Evolutionary conservation across 192 early-diverging fungal genomes (phyloP).

Genomic region (Powellomyces hirtus): DNA sequence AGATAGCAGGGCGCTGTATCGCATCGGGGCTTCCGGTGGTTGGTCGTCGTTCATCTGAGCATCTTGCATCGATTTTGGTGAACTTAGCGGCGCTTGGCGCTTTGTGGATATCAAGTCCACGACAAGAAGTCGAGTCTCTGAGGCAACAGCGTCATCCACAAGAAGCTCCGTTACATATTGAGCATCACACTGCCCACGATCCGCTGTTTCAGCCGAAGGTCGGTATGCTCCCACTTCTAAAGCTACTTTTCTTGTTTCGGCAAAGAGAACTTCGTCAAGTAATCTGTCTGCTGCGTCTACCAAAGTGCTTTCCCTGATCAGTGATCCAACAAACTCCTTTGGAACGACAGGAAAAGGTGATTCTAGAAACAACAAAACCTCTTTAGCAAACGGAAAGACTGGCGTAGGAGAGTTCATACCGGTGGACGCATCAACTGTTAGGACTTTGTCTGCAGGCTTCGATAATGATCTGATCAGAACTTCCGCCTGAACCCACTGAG

Average conservation of each 20-base stretch:
- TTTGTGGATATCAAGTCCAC: too few relatives aligned
- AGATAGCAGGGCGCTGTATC: background rate
- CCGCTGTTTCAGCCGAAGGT: too few relatives aligned
- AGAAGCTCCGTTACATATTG: too few relatives aligned
- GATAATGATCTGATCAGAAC: background rate
- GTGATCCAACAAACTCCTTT: background rate
- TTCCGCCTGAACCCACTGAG: slow-evolving; percentile 21
- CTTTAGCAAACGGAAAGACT: background rate
- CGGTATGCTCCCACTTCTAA: too few relatives aligned
- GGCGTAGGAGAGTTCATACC: background rate
- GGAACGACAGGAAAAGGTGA: background rate
- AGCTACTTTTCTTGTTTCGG: too few relatives aligned
- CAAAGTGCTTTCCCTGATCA: background rate
- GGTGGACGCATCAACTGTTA: background rate
- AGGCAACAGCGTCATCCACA: too few relatives aligned
- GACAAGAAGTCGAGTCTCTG: too few relatives aligned
- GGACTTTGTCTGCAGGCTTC: background rate
- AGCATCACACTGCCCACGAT: too few relatives aligned
- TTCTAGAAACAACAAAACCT: background rate
- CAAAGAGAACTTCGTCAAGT: background rate
- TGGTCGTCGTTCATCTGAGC: background rate
- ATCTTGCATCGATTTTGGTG: background rate
- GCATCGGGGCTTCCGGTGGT: background rate
- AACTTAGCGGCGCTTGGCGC: background rate
- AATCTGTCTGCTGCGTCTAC: background rate